These are phyloP conservation scores for Penicillium herquei DNA, from an alignment of 495 filamentous ascomycete species.

Conservation along the genomic window DNA sequence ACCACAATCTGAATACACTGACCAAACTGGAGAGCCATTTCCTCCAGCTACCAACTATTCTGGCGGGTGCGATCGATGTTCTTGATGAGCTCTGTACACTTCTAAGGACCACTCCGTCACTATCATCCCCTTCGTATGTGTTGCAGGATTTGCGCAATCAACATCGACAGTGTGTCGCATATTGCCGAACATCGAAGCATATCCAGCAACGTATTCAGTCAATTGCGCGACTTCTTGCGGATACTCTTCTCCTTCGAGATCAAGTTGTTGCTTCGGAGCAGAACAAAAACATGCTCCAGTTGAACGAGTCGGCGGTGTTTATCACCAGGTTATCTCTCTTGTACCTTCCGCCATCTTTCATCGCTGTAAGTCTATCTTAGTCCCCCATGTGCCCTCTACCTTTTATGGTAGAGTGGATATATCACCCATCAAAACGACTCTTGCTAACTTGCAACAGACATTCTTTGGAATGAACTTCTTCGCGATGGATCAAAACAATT, in stretches of 20 bases:
- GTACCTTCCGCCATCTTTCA: slow-evolving; percentile 44
- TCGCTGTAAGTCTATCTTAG: slow-evolving; percentile 34
- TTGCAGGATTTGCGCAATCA: slow-evolving; percentile 1
- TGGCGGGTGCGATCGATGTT: slow-evolving; percentile 21
- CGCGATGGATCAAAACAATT: slow-evolving; percentile 21
- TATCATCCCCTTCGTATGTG: background rate
- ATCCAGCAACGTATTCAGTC: slow-evolving; percentile 31
- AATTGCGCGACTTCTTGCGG: slow-evolving; percentile 31
- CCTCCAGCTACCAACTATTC: slow-evolving; percentile 14
- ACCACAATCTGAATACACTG: background rate
- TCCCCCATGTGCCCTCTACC: too few relatives aligned
- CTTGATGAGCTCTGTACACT: slow-evolving; percentile 22
- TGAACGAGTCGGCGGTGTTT: slow-evolving; percentile 41
- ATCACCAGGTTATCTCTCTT: slow-evolving; percentile 43
- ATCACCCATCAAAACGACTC: background rate
- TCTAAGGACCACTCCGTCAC: background rate
- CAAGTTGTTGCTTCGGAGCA: slow-evolving; percentile 34
- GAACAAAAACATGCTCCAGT: slow-evolving; percentile 37
- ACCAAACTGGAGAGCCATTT: slow-evolving; percentile 4
- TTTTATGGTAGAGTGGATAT: background rate
- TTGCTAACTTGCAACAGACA: slow-evolving; percentile 15
- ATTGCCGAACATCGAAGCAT: slow-evolving; percentile 27
- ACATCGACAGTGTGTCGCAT: slow-evolving; percentile 13
- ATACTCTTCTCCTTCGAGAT: slow-evolving; percentile 38
- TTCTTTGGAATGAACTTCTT: slow-evolving; percentile 44